Conservation (phyloP, 768 basidiomycete genomes). For the Russula ochroleuca region DNA sequence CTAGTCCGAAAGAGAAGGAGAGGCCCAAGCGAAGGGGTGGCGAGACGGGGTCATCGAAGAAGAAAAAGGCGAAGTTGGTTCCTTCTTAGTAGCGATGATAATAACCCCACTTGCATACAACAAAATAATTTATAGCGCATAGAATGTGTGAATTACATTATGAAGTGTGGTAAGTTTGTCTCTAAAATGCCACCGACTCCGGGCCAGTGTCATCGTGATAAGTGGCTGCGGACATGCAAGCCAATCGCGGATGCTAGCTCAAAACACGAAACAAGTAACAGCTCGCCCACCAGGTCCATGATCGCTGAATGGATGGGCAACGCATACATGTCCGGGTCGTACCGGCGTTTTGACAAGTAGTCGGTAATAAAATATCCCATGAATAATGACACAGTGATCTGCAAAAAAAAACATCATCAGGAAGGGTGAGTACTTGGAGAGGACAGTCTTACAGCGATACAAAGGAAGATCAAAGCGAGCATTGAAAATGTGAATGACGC, state of each 20-base stretch:
- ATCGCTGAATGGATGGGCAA: conserved; percentile 88
- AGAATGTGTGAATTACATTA: not conserved
- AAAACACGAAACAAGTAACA: conserved; percentile 73
- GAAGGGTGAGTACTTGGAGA: not conserved
- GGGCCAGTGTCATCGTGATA: not conserved
- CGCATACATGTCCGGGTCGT: conserved; percentile 91
- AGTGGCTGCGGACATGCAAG: conserved; percentile 30
- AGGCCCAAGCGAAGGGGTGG: conserved; percentile 18
- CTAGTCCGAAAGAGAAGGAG: conserved; percentile 1
- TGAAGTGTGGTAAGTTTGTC: not conserved
- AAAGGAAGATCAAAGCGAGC: conserved; percentile 67
- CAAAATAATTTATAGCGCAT: not conserved
- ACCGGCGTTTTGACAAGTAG: conserved; percentile 69
- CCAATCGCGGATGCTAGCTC: conserved; percentile 54
- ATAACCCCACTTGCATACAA: not conserved
- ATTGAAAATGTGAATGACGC: conserved; percentile 65
- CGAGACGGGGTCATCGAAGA: conserved; percentile 20
- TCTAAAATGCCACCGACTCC: not conserved
- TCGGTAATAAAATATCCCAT: conserved; percentile 64
- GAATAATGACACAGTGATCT: conserved; percentile 69
- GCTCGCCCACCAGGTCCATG: conserved; percentile 80
- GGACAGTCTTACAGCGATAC: conserved; percentile 57
- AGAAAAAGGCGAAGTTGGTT: conserved; percentile 20
- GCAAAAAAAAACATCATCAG: not conserved
- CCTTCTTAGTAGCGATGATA: not conserved